Evolutionary conservation across 1,139 yeast genomes (phyloP).

Genomic region (Candida sanyaensis): DNA sequence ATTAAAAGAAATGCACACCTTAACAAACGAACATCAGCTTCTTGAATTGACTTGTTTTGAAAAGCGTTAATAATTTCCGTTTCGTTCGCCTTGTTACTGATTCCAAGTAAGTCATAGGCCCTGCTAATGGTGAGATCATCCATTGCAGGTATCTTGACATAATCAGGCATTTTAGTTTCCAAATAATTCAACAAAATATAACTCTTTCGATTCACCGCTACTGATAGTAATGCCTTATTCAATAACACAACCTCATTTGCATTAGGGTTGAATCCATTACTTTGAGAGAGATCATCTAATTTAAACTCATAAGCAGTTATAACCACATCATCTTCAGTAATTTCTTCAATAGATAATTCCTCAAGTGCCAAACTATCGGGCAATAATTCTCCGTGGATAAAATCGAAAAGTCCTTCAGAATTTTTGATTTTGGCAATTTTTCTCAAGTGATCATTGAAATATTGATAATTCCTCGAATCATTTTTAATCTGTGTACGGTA

Average conservation of each 20-base stretch:
- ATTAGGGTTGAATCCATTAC: constrained; percentile 52
- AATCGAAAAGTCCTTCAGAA: constrained; percentile 44
- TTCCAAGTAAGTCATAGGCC: constrained; percentile 47
- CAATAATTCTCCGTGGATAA: constrained; percentile 55
- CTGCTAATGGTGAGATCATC: constrained; percentile 21
- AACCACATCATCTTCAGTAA: constrained; percentile 75
- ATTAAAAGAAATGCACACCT: constrained; percentile 53
- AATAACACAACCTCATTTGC: constrained; percentile 42
- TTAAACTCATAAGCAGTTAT: constrained; percentile 70
- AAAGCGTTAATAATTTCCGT: constrained; percentile 57
- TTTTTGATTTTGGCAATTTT: constrained; percentile 47
- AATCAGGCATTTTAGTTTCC: constrained; percentile 43
- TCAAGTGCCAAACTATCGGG: constrained; percentile 60
- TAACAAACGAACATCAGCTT: constrained; percentile 43
- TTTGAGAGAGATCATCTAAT: constrained; percentile 60
- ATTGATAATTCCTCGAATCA: constrained; percentile 38
- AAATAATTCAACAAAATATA: constrained; percentile 47
- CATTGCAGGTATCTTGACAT: constrained; percentile 19
- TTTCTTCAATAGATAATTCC: constrained; percentile 59
- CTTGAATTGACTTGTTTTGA: constrained; percentile 36
- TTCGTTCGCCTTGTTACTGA: constrained; percentile 50
- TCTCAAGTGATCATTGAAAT: constrained; percentile 37
- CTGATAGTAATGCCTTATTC: constrained; percentile 39
- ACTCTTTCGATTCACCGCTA: constrained; percentile 44
- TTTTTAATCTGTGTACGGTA: constrained; percentile 41